Percentiles rank a stretch among this genome's conserved stretches.
These are phyloP conservation scores for Lasiosphaeris hirsuta DNA, from an alignment of 495 filamentous ascomycete species.

Conservation along the genomic window DNA sequence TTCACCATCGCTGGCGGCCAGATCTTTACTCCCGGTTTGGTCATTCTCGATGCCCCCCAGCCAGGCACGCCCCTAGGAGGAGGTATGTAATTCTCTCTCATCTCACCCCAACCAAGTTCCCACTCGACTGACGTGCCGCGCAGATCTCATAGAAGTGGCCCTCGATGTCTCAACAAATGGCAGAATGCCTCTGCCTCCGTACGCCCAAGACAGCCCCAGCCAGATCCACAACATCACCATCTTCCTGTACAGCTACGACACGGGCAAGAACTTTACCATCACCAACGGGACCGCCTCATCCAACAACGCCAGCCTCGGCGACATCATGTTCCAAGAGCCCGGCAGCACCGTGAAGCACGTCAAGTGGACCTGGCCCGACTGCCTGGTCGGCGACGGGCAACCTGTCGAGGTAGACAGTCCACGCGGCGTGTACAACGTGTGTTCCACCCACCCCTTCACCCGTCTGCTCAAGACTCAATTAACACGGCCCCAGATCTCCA, in stretches of 20 bases:
- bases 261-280: slow-evolving; percentile 63
- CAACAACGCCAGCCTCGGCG: slow-evolving; percentile 54
- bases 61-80: slow-evolving; percentile 65
- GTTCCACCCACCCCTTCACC: slow-evolving; percentile 5
- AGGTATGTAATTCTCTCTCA: slow-evolving; percentile 38
- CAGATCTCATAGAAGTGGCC: slow-evolving; percentile 61
- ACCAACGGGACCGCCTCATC: slow-evolving; percentile 59
- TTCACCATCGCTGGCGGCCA: slow-evolving; percentile 58
- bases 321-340: slow-evolving; percentile 58
- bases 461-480: not conserved
- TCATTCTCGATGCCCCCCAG: slow-evolving; percentile 61
- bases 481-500: slow-evolving; percentile 50
- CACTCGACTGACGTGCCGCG: not conserved
- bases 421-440: slow-evolving; percentile 50
- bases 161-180: slow-evolving; percentile 65
- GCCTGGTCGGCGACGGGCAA: slow-evolving; percentile 57
- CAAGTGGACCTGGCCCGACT: slow-evolving; percentile 65
- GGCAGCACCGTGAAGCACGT: slow-evolving; percentile 67
- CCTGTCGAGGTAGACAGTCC: slow-evolving; percentile 30
- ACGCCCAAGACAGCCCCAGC: slow-evolving; percentile 44
- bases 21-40: slow-evolving; percentile 62
- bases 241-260: slow-evolving; percentile 60
- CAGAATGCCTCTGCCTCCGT: slow-evolving; percentile 55
- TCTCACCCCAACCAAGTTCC: not conserved
- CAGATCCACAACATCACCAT: slow-evolving; percentile 61